Evolutionary conservation across 495 filamentous ascomycete genomes (phyloP), one percentile per base, ranked within the genome.

Genomic region (Podospora tetraspora): DNA sequence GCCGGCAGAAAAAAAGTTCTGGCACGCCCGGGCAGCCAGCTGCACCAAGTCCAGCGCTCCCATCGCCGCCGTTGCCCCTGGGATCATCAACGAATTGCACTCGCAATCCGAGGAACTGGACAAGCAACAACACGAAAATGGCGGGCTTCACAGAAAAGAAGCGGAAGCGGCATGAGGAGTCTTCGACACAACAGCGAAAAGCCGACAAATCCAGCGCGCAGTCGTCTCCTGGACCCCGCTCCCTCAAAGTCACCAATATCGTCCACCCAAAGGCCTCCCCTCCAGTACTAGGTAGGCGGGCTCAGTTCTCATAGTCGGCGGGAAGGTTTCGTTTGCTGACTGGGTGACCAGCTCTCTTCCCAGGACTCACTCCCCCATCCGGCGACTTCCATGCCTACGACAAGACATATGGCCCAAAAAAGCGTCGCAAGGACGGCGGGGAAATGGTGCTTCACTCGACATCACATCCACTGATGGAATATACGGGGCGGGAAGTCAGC

Each of bases 361-460:
- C 91, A 13, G 91, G 91, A 19, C 77, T 94, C 10, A 79, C 80
- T 25, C 77, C 89, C 34, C 83, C 89, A 22, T 74, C 85, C 43
- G 76, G 89, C 63, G 75, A 81, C 56, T 87, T 92, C 68, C 83
- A 88, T 70, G 81, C 89, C 60, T 94, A 91, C 77, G 80, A 83
- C 22, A 89, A 87, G 73, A 66, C 72, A 37, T 82, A 84, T 10
- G 27, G 25, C 5, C n/a, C 64, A 61, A 79, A 79, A 66, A 77
- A 76, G 68, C 76, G 43, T 70, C 81, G 74, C 76, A 81, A 74
- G 73, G 77, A 62, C 81, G 77, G 60, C 81, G 84, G 74, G 24
- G 90, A 94, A 72, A 82, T 97, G 62, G 76, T 86, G 9, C 83
- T 98, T 59, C 88, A 97, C 64, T 92, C 94, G 6, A 89, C 90